phyloP scores from a whole-genome alignment of 192 early-diverging fungal species.

The Gonapodya prolifera region DNA sequence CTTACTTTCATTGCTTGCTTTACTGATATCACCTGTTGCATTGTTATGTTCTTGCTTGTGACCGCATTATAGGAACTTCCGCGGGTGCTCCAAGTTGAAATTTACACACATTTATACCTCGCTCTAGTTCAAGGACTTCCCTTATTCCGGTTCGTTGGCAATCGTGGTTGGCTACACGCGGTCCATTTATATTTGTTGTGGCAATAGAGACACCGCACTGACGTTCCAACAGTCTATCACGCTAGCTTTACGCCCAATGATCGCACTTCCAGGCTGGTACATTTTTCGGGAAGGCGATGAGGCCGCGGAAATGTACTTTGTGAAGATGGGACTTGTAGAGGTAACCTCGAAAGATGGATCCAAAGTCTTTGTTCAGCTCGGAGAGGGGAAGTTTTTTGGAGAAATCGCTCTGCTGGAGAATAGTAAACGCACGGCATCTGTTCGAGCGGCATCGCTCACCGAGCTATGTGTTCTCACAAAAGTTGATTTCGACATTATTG shows the following conservation, averaged over 20 bases:
- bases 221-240: conserved; percentile 11
- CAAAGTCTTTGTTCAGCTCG: conserved; percentile 8
- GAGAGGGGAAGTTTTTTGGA: conserved; percentile 7
- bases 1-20: not conserved
- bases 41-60: too few relatives aligned
- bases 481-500: conserved; percentile 11
- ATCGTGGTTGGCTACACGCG: not conserved
- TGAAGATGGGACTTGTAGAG: conserved; percentile 9
- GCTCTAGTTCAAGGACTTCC: conserved; percentile 9
- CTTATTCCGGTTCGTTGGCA: conserved; percentile 8
- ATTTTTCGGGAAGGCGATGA: conserved; percentile 12
- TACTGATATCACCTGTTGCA: not conserved
- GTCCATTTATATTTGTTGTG: not conserved
- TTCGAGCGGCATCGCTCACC: conserved; percentile 7
- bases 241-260: conserved; percentile 7
- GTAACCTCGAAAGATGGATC: not conserved
- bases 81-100: conserved; percentile 6
- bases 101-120: conserved; percentile 14
- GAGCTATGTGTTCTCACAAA: conserved; percentile 12
- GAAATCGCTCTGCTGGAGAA: conserved; percentile 14
- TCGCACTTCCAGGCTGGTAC: conserved; percentile 9
- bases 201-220: not conserved
- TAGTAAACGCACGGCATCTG: conserved; percentile 12
- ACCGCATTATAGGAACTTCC: conserved; percentile 3
- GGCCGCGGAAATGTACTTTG: conserved; percentile 14